Conservation (phyloP, 495 filamentous ascomycete species). For the Amorphotheca resinae region DNA sequence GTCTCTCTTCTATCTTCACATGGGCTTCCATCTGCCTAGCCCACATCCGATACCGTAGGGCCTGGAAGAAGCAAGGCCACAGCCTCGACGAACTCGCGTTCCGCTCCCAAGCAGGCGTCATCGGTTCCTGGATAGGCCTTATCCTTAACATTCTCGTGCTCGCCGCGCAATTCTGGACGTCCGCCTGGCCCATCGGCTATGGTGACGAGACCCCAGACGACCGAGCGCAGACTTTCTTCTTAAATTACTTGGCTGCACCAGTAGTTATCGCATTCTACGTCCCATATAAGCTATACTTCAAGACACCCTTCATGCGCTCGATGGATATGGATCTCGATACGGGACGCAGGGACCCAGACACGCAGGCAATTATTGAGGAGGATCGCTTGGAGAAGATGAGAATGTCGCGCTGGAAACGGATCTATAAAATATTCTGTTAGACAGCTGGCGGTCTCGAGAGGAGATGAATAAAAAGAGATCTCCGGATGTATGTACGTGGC, state of each 20-base stretch:
- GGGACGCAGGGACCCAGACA: constrained; percentile 77
- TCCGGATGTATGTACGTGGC: too few species aligned
- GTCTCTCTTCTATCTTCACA: constrained; percentile 82
- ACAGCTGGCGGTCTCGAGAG: constrained; percentile 1
- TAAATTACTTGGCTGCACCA: constrained; percentile 69
- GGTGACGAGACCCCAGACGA: constrained; percentile 26
- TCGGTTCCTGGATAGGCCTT: constrained; percentile 78
- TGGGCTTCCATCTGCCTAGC: constrained; percentile 83
- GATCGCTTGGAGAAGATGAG: constrained; percentile 56
- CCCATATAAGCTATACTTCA: constrained; percentile 65
- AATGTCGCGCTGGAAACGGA: constrained; percentile 82
- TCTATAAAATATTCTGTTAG: constrained; percentile 44
- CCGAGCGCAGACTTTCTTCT: constrained; percentile 57
- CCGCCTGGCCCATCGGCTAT: constrained; percentile 63
- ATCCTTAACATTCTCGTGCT: constrained; percentile 69
- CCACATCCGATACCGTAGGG: constrained; percentile 85
- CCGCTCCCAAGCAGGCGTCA: constrained; percentile 63
- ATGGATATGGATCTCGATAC: constrained; percentile 77
- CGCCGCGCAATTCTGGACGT: constrained; percentile 89
- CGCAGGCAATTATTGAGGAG: constrained; percentile 59
- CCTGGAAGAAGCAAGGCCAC: constrained; percentile 65
- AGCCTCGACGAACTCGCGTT: constrained; percentile 67
- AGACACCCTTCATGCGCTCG: constrained; percentile 50
- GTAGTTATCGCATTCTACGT: constrained; percentile 68
- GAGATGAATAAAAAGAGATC: too few species aligned